Conservation (phyloP, 345 rosid species). For the Gossypium bickii region DNA sequence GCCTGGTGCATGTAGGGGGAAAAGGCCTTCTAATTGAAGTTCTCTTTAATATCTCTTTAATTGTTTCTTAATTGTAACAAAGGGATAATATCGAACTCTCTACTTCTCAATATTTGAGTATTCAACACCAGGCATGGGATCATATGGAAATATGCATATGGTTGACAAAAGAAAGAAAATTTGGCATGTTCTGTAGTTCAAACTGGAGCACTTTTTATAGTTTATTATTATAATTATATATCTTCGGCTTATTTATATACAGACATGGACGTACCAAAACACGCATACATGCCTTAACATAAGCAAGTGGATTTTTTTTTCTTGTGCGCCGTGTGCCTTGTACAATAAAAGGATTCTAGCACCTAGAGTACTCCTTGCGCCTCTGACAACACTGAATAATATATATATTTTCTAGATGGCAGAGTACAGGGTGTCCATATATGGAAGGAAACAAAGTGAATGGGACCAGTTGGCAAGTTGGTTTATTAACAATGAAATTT, state of each 20-base stretch:
- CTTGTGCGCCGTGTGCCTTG: not conserved
- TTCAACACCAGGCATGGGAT: not conserved
- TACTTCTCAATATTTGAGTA: not conserved
- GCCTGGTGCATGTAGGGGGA: not conserved
- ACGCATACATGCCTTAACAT: not conserved
- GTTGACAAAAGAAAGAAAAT: not conserved
- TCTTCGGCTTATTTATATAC: not conserved
- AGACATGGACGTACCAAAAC: not conserved
- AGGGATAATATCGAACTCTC: not conserved
- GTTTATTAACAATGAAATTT: slow-evolving; percentile 47
- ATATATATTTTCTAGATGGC: slow-evolving; percentile 36
- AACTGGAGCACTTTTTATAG: not conserved
- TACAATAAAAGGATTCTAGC: not conserved
- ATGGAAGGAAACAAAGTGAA: slow-evolving; percentile 59
- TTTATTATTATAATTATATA: not conserved
- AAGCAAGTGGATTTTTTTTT: no score
- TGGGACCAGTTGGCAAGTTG: slow-evolving; percentile 64
- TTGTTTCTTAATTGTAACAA: not conserved
- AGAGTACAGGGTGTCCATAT: slow-evolving; percentile 47
- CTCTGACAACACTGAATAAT: not conserved
- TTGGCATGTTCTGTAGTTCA: not conserved
- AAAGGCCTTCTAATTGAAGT: not conserved
- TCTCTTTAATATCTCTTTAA: not conserved
- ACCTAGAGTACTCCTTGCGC: not conserved
- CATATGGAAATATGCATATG: not conserved